These are phyloP conservation scores for Maudiozyma barnettii DNA, from an alignment of 805 yeast species.

Conservation along the genomic window DNA sequence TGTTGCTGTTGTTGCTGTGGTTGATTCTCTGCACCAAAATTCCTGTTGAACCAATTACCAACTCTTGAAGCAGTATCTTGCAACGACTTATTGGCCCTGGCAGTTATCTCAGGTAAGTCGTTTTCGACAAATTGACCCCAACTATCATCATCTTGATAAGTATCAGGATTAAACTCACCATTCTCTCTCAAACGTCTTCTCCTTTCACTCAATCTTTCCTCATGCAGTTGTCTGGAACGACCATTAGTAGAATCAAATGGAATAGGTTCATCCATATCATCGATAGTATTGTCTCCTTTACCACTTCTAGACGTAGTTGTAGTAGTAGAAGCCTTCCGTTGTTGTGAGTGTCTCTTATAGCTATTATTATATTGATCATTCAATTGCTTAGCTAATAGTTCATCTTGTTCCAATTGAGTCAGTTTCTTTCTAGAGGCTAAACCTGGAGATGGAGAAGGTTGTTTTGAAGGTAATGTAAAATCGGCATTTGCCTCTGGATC, in stretches of 20 bases:
- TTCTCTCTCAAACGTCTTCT: constrained; percentile 15
- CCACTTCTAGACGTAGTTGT: constrained; percentile 5
- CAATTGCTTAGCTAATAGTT: constrained; percentile 67
- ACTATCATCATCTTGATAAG: constrained; percentile 35
- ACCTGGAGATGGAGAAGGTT: constrained; percentile 16
- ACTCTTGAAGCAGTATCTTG: constrained; percentile 73
- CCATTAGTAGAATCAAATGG: constrained; percentile 5
- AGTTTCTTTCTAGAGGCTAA: constrained; percentile 25
- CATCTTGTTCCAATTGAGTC: constrained; percentile 61
- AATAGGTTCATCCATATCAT: constrained; percentile 12
- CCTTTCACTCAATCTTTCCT: constrained; percentile 21
- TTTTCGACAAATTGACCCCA: constrained; percentile 50
- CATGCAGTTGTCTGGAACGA: constrained; percentile 15
- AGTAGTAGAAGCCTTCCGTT: constrained; percentile 7
- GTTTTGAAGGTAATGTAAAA: constrained; percentile 40
- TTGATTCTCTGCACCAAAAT: constrained; percentile 9
- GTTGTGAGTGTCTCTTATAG: constrained; percentile 7
- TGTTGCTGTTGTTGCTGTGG: background rate
- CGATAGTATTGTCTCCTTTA: constrained; percentile 1
- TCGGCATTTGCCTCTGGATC: constrained; percentile 52
- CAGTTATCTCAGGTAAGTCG: constrained; percentile 52
- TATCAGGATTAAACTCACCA: constrained; percentile 16
- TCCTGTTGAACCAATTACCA: constrained; percentile 67
- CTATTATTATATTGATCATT: constrained; percentile 49
- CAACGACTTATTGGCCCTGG: constrained; percentile 60